These are phyloP conservation scores for Chenopodium album DNA, from an alignment of 148 eudicot species.

Conservation along the genomic window DNA sequence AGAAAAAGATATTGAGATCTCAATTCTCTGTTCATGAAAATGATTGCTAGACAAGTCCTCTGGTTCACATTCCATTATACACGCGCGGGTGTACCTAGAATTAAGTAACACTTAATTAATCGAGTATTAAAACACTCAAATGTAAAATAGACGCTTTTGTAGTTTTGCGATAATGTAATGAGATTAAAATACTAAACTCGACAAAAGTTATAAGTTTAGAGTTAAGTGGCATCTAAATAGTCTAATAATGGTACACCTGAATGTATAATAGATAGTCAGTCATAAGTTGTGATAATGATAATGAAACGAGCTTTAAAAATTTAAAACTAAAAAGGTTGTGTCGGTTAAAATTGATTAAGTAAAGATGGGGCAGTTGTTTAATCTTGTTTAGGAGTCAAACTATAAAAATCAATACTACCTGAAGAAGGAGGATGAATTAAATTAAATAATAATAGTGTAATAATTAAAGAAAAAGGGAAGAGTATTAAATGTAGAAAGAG, in stretches of 20 bases:
- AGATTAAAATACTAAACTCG: no score
- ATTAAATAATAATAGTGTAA: neutral
- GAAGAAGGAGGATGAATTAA: neutral
- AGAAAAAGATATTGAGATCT: constrained; percentile 4
- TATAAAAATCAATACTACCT: neutral
- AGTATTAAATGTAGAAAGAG: neutral
- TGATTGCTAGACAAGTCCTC: constrained; percentile 16
- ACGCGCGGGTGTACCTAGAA: neutral
- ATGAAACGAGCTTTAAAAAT: neutral
- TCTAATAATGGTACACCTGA: no score
- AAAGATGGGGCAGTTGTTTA: constrained; percentile 18
- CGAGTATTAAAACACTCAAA: no score
- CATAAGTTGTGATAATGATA: no score
- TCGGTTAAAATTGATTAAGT: constrained; percentile 14
- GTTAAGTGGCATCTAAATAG: no score
- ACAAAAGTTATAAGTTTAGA: no score
- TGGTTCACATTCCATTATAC: no score
- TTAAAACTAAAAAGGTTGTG: constrained; percentile 7
- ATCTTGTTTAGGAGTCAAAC: constrained; percentile 18
- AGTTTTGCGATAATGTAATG: no score
- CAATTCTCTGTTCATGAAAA: constrained; percentile 17
- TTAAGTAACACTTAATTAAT: no score
- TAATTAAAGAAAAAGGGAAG: neutral
- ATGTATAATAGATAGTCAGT: no score
- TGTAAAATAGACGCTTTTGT: no score